Evolutionary conservation across 73 alveolate genomes (phyloP).

Genomic region (Durusdinium trenchii): DNA sequence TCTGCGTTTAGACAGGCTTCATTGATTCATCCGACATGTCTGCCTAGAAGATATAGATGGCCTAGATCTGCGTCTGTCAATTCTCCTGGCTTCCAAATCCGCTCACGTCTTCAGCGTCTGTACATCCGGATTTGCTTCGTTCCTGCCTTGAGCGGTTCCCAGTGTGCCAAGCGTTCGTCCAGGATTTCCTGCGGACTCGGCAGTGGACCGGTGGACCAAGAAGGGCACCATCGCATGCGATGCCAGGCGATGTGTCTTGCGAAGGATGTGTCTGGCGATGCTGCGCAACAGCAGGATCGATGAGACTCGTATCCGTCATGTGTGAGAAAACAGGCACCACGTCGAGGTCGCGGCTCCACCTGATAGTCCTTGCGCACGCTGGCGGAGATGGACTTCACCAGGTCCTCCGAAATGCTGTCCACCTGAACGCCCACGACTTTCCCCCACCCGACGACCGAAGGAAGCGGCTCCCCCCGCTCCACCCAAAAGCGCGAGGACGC

Average conservation of each 20-base stretch:
- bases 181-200: conserved; percentile 31
- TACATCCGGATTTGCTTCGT: no score
- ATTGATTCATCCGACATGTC: no score
- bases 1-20: no score
- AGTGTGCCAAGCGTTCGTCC: conserved; percentile 22
- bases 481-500: background rate
- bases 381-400: conserved; percentile 19
- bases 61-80: no score
- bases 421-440: background rate
- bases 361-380: conserved; percentile 22
- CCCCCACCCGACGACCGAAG: background rate
- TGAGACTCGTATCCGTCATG: no score
- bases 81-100: no score
- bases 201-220: background rate
- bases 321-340: no score
- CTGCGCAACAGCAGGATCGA: background rate
- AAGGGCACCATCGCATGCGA: background rate
- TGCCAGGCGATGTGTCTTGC: background rate
- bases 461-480: background rate
- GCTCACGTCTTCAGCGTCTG: no score
- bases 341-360: background rate
- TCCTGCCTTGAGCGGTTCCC: no score
- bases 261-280: background rate
- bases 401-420: background rate
- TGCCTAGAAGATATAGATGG: no score